Percentiles rank a stretch among this genome's conserved stretches.
These are phyloP conservation scores for Ambrosiella xylebori DNA, from an alignment of 2,329 filamentous ascomycete genomes.

Conservation along the genomic window DNA sequence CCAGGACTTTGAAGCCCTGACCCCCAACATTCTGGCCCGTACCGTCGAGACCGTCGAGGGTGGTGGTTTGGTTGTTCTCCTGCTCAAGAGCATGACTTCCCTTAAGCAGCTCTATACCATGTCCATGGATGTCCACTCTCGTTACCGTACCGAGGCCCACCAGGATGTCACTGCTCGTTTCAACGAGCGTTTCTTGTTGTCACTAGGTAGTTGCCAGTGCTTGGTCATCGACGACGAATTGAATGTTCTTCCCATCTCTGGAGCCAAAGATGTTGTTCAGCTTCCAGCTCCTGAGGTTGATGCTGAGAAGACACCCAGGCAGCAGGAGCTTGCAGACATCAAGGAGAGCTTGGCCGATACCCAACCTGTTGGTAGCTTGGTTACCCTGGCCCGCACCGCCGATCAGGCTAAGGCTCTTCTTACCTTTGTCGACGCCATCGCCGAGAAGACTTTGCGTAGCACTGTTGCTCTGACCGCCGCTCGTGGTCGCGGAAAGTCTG, in stretches of 20 bases:
- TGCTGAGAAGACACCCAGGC: slow-evolving; percentile 50
- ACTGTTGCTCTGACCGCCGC: slow-evolving; percentile 88
- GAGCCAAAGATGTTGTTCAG: slow-evolving; percentile 73
- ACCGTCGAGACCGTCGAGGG: slow-evolving; percentile 97
- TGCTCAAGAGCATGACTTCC: slow-evolving; percentile 92
- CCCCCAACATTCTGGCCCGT: slow-evolving; percentile 85
- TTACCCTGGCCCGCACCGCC: slow-evolving; percentile 73
- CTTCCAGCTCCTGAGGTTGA: slow-evolving; percentile 62
- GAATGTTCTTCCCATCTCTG: slow-evolving; percentile 92
- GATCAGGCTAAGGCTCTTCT: slow-evolving; percentile 95
- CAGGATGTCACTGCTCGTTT: slow-evolving; percentile 88
- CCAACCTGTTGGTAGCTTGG: slow-evolving; percentile 68
- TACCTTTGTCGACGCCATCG: slow-evolving; percentile 89
- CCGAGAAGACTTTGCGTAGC: slow-evolving; percentile 85
- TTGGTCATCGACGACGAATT: slow-evolving; percentile 94
- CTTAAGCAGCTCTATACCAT: slow-evolving; percentile 93
- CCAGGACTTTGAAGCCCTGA: slow-evolving; percentile 95
- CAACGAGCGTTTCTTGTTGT: slow-evolving; percentile 94
- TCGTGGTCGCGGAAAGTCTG: slow-evolving; percentile 91
- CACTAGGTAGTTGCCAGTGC: slow-evolving; percentile 87
- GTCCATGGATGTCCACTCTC: slow-evolving; percentile 93
- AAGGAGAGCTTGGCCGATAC: slow-evolving; percentile 77
- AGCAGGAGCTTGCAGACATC: slow-evolving; percentile 65
- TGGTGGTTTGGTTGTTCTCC: slow-evolving; percentile 72
- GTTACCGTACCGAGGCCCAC: slow-evolving; percentile 92